Evolutionary conservation across 140 eudicot genomes (phyloP), one percentile per base, ranked within the genome.

Genomic region (Bidens hawaiensis): DNA sequence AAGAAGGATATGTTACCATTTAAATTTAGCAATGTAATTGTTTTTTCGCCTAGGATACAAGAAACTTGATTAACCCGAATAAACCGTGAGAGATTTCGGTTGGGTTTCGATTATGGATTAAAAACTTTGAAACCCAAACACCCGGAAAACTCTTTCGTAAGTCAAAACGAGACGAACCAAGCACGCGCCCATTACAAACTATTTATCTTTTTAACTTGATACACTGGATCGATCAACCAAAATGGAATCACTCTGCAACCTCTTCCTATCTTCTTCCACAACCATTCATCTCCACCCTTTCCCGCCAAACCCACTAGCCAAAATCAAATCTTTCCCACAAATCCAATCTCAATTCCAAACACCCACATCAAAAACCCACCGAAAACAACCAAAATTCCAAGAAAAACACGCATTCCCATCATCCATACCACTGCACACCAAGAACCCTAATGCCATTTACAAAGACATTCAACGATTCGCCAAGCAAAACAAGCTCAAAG

Each of bases 391-490:
- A 25, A 33, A 34, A 10, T 84, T 84, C 77, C n/a, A 56, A 0
- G 75, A 77, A 67, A 64, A 64, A 58, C 71, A 83, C 14, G 79
- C 79, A 65, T 81, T 81, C 19, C 87, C 94, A 17, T 71, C 75
- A 49, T 76, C 87, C 7, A 31, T 83, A n/a, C 89, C 93, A 28
- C 57, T 86, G 56, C 88, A 83, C 65, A 68, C 65, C 62, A 90
- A 60, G 51, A 86, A 86, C 82, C 97, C 97, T 36, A 71, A 65
- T 28, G 85, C 88, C 10, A 73, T 90, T 47, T 83, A 79, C 68
- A 75, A 70, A 68, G 95, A 86, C 22, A 77, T 90, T 23, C 88
- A 84, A 65, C 75, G 65, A 31, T 80, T 86, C 40, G 90, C 97
- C 23, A 58, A 52, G 45, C 78, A 82, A 47, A 60, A 82, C 72